Evolutionary conservation across 208 protist species (phyloP).

Genomic region (Balamuthia mandrillaris): DNA sequence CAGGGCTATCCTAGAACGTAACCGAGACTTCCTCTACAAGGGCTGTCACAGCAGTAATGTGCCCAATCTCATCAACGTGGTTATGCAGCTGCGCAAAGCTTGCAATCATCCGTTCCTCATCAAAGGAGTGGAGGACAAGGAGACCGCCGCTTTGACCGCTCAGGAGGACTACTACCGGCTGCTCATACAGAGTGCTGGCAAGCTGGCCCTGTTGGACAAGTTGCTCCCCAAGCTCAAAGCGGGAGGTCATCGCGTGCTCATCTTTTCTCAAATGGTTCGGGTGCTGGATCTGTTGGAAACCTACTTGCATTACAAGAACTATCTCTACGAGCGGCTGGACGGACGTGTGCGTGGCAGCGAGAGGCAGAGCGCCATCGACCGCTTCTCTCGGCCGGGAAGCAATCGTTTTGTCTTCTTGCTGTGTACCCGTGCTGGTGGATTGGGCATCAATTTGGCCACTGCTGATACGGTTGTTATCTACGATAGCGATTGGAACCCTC

Average conservation of each 20-base stretch:
- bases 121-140: conserved; percentile 52
- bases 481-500: conserved; percentile 76
- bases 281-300: conserved; percentile 75
- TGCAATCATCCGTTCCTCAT: conserved; percentile 62
- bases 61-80: conserved; percentile 69
- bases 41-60: conserved; percentile 19
- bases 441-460: conserved; percentile 77
- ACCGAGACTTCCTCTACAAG: conserved; percentile 52
- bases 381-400: conserved; percentile 64
- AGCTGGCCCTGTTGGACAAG: conserved; percentile 88
- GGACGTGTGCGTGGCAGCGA: conserved; percentile 62
- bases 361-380: conserved; percentile 72
- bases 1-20: conserved; percentile 67
- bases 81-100: conserved; percentile 80
- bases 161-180: conserved; percentile 86
- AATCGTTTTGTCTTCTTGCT: conserved; percentile 73
- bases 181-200: conserved; percentile 68
- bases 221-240: conserved; percentile 78
- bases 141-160: conserved; percentile 79
- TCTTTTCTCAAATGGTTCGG: conserved; percentile 74
- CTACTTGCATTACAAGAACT: conserved; percentile 57
- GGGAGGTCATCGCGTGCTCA: conserved; percentile 71
- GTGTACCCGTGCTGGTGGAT: conserved; percentile 75
- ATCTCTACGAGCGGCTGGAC: conserved; percentile 74
- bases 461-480: conserved; percentile 81